phyloP scores from a whole-genome alignment of 2,329 filamentous ascomycete species.

The Geosmithia putterillii region DNA sequence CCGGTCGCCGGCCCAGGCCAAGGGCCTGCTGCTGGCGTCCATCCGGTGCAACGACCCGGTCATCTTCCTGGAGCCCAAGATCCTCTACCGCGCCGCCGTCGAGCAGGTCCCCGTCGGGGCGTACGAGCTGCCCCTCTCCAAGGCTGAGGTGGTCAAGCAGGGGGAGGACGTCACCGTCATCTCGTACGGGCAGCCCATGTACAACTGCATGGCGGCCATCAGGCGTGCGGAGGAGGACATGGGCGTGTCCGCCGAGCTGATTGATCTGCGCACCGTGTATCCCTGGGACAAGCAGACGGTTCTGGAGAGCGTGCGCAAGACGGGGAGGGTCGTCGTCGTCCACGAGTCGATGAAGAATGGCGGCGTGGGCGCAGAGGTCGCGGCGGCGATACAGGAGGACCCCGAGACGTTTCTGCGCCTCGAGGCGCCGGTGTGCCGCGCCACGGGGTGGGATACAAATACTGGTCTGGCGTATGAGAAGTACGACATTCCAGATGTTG shows the following conservation, averaged over 20 bases:
- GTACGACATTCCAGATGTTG: constrained; percentile 74
- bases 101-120: constrained; percentile 76
- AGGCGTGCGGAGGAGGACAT: constrained; percentile 63
- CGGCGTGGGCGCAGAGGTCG: constrained; percentile 79
- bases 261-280: constrained; percentile 80
- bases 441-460: constrained; percentile 86
- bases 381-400: constrained; percentile 76
- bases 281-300: constrained; percentile 82
- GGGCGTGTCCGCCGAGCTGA: constrained; percentile 67
- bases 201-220: constrained; percentile 69
- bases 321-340: constrained; percentile 74
- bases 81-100: constrained; percentile 80
- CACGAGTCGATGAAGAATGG: constrained; percentile 89
- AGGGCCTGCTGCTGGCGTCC: constrained; percentile 67
- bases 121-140: constrained; percentile 75
- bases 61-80: constrained; percentile 90
- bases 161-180: constrained; percentile 74
- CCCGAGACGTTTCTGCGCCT: constrained; percentile 63
- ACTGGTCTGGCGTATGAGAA: constrained; percentile 68
- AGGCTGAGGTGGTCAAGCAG: constrained; percentile 71
- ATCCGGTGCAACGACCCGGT: constrained; percentile 78
- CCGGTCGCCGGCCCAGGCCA: constrained; percentile 75
- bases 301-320: constrained; percentile 74
- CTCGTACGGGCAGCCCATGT: constrained; percentile 82
- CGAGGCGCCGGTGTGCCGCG: constrained; percentile 73